These are phyloP conservation scores for Anastatica hierochuntica DNA, from an alignment of 345 rosid species.

Conservation along the genomic window DNA sequence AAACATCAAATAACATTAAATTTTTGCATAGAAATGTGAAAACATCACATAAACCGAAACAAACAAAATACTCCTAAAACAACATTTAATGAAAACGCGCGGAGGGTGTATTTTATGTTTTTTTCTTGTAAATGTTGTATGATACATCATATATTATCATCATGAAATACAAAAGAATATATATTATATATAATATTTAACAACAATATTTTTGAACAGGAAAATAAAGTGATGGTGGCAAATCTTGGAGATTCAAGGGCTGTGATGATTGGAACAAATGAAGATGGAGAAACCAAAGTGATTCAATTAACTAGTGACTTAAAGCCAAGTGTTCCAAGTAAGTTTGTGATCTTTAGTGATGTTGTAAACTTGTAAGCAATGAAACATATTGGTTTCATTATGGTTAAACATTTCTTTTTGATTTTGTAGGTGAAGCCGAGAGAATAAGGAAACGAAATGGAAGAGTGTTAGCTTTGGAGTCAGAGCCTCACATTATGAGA, in stretches of 20 bases:
- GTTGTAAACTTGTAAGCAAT: neutral
- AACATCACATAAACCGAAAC: too few species aligned
- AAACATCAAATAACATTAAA: too few species aligned
- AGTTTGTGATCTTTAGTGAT: slow-evolving; percentile 12
- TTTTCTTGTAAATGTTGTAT: too few species aligned
- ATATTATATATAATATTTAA: neutral
- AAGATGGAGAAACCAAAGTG: slow-evolving; percentile 31
- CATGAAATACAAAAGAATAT: too few species aligned
- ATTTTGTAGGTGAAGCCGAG: slow-evolving; percentile 60
- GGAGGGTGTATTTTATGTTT: too few species aligned
- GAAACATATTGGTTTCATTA: neutral
- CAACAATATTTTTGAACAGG: slow-evolving; percentile 26
- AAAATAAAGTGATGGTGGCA: slow-evolving; percentile 59
- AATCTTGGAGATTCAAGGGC: slow-evolving; percentile 95
- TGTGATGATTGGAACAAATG: slow-evolving; percentile 43
- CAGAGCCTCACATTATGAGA: slow-evolving; percentile 64
- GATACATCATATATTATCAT: too few species aligned
- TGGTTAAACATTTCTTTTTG: neutral
- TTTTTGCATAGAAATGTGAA: too few species aligned
- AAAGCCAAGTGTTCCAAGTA: slow-evolving; percentile 72
- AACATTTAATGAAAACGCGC: too few species aligned
- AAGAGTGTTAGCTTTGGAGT: slow-evolving; percentile 54
- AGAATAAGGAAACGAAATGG: slow-evolving; percentile 68
- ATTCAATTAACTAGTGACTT: slow-evolving; percentile 68
- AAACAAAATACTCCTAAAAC: too few species aligned